These are phyloP conservation scores for Candida nemodendra DNA, from an alignment of 805 yeast species.

Conservation along the genomic window DNA sequence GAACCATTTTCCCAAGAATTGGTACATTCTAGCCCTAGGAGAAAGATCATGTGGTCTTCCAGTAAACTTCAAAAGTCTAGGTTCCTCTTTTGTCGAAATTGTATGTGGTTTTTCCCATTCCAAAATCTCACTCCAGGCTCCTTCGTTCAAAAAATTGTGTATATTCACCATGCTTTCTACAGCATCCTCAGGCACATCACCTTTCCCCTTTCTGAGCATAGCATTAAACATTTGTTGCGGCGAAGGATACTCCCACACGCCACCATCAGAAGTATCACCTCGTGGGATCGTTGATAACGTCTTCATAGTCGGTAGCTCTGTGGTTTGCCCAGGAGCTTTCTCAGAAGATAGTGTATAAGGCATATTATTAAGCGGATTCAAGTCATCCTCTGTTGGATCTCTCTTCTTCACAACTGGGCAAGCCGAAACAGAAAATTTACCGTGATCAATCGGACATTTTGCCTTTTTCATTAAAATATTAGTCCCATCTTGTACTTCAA, in stretches of 20 bases:
- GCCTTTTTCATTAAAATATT: too few species aligned
- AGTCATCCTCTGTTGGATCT: conserved; percentile 27
- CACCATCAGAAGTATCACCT: conserved; percentile 62
- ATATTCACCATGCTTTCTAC: conserved; percentile 97
- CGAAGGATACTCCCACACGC: conserved; percentile 97
- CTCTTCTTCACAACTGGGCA: conserved; percentile 38
- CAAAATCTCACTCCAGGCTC: conserved; percentile 93
- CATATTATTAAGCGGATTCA: conserved; percentile 89
- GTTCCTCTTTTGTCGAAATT: conserved; percentile 51
- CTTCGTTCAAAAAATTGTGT: conserved; percentile 94
- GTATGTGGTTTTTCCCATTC: conserved; percentile 86
- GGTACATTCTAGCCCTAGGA: conserved; percentile 78
- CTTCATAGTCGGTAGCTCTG: conserved; percentile 78
- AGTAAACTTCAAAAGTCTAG: conserved; percentile 80
- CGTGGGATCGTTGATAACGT: conserved; percentile 84
- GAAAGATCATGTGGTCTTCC: conserved; percentile 88
- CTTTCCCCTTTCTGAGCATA: conserved; percentile 91
- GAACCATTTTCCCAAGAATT: conserved; percentile 62
- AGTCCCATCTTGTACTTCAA: background rate
- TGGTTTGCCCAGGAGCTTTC: conserved; percentile 75
- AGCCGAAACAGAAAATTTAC: conserved; percentile 16
- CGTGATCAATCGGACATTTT: conserved; percentile 30
- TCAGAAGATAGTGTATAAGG: conserved; percentile 68
- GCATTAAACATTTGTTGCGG: conserved; percentile 99
- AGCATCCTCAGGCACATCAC: conserved; percentile 90